Percentiles rank a stretch among this genome's conserved stretches.
Conservation (phyloP, 1,284 basidiomycete genomes). For the Rhodotorula mucilaginosa region DNA sequence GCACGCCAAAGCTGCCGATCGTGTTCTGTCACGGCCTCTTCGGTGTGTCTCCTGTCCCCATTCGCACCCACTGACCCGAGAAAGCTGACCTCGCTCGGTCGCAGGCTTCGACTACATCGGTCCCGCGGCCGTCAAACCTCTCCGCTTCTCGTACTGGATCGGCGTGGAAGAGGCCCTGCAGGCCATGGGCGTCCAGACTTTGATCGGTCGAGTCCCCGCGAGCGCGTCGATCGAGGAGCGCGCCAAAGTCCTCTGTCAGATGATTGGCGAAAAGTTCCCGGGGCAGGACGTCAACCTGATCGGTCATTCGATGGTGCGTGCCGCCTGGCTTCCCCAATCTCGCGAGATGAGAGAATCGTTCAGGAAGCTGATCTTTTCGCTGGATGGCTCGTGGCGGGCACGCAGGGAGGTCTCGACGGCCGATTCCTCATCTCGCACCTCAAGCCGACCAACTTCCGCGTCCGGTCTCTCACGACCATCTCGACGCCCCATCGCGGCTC, state of each 20-base stretch:
- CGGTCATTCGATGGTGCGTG: conserved; percentile 82
- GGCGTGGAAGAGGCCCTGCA: conserved; percentile 89
- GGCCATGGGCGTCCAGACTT: conserved; percentile 80
- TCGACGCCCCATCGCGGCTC: conserved; percentile 86
- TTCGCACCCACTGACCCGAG: conserved; percentile 36
- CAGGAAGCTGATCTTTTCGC: neutral
- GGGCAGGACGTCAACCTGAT: conserved; percentile 83
- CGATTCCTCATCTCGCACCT: conserved; percentile 65
- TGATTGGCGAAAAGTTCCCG: conserved; percentile 73
- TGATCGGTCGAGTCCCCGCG: conserved; percentile 88
- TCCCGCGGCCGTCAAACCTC: conserved; percentile 62
- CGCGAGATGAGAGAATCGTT: neutral
- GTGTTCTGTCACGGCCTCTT: conserved; percentile 92
- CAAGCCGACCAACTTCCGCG: conserved; percentile 54
- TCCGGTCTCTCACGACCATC: conserved; percentile 86
- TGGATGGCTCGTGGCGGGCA: conserved; percentile 10
- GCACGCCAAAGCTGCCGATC: conserved; percentile 72
- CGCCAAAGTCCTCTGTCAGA: conserved; percentile 78
- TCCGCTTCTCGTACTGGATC: conserved; percentile 90
- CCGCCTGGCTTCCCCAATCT: neutral
- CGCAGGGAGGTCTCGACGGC: conserved; percentile 85
- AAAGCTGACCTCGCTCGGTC: conserved; percentile 46
- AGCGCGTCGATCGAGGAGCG: conserved; percentile 65
- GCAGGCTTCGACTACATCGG: conserved; percentile 49
- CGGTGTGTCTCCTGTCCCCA: conserved; percentile 62